Evolutionary conservation across 352 stramenopile genomes (phyloP).

Genomic region (Pythium periplocum): DNA sequence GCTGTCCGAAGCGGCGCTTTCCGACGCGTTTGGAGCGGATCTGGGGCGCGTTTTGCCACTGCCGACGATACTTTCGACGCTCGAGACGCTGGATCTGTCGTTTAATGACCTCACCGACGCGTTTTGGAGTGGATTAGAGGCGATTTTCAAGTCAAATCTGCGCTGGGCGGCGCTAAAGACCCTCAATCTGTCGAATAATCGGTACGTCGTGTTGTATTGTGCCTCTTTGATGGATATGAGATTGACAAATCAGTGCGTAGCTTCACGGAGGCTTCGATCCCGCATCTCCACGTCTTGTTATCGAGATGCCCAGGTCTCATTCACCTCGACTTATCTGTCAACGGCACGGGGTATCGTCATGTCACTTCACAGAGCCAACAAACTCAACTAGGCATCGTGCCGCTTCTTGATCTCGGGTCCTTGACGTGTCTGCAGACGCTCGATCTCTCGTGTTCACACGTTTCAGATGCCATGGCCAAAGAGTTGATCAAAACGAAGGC

Average conservation of each 20-base stretch:
- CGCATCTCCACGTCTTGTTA: conserved; percentile 22
- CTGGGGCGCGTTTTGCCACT: conserved; percentile 15
- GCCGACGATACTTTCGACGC: conserved; percentile 5
- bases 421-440: conserved; percentile 16
- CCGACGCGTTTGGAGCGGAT: conserved; percentile 11
- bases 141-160: background rate
- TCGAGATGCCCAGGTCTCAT: conserved; percentile 20
- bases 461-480: conserved; percentile 18
- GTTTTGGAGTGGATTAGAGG: conserved; percentile 24
- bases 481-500: conserved; percentile 16
- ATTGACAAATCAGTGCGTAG: conserved; percentile 8
- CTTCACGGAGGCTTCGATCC: conserved; percentile 25
- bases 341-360: conserved; percentile 17
- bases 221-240: background rate
- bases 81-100: conserved; percentile 37
- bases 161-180: conserved; percentile 22
- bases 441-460: conserved; percentile 43
- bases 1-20: conserved; percentile 19
- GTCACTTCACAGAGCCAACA: background rate
- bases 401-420: background rate
- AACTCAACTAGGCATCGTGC: background rate
- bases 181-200: conserved; percentile 48
- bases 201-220: conserved; percentile 18
- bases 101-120: conserved; percentile 42
- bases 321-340: conserved; percentile 50